phyloP scores from a whole-genome alignment of 495 filamentous ascomycete genomes.

The Evansstolkia leycettana region DNA sequence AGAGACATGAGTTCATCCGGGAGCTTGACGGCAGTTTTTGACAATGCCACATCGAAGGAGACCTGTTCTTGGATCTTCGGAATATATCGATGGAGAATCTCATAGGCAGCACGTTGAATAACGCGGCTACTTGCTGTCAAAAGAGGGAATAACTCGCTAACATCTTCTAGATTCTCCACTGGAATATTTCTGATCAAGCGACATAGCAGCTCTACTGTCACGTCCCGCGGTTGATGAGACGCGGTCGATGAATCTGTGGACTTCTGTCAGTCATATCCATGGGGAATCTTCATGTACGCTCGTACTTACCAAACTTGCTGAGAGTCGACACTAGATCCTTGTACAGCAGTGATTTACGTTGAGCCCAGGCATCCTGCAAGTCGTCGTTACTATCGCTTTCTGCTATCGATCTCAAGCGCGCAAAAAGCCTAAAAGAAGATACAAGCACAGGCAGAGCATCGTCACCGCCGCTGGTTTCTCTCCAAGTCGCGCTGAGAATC shows the following conservation, averaged over 20 bases:
- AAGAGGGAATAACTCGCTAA: slow-evolving; percentile 53
- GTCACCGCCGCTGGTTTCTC: slow-evolving; percentile 28
- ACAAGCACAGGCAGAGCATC: slow-evolving; percentile 47
- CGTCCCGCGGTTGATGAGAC: slow-evolving; percentile 50
- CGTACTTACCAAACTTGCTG: slow-evolving; percentile 25
- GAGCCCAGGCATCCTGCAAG: slow-evolving; percentile 57
- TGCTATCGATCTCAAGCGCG: slow-evolving; percentile 41
- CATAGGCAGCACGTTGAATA: slow-evolving; percentile 72
- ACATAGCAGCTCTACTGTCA: slow-evolving; percentile 57
- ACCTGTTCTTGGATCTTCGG: slow-evolving; percentile 68
- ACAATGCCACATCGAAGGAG: slow-evolving; percentile 68
- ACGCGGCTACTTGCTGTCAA: slow-evolving; percentile 61
- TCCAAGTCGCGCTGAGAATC: slow-evolving; percentile 44
- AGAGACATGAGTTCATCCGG: slow-evolving; percentile 61
- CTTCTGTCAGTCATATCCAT: slow-evolving; percentile 10
- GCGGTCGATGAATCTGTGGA: slow-evolving; percentile 32
- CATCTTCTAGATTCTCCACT: slow-evolving; percentile 38
- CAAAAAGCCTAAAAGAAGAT: slow-evolving; percentile 60
- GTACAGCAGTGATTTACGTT: slow-evolving; percentile 34
- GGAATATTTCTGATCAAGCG: slow-evolving; percentile 50
- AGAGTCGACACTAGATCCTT: slow-evolving; percentile 43
- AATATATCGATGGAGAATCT: slow-evolving; percentile 65
- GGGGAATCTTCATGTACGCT: not conserved
- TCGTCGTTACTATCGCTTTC: slow-evolving; percentile 68
- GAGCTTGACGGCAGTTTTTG: slow-evolving; percentile 54